phyloP scores from a whole-genome alignment of 306 rosid genomes.

The Gillenia trifoliata region DNA sequence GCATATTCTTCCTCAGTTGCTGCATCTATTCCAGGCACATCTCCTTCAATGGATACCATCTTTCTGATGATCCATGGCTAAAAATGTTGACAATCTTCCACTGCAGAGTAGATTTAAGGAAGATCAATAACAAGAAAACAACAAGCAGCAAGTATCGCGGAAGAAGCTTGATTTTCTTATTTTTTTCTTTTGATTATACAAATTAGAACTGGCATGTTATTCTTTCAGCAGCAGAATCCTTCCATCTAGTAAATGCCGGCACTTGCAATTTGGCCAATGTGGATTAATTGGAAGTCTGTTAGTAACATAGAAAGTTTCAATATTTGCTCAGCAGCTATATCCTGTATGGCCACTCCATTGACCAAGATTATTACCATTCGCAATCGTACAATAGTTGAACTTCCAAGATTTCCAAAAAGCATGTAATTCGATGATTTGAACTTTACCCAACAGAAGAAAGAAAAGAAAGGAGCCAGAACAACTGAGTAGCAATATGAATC shows the following conservation, averaged over 20 bases:
- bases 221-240: too few species aligned
- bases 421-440: too few species aligned
- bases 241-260: background rate
- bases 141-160: background rate
- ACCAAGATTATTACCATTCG: too few species aligned
- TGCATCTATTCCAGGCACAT: conserved; percentile 51
- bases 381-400: background rate
- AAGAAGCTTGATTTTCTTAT: background rate
- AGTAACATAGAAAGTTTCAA: background rate
- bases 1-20: conserved; percentile 58
- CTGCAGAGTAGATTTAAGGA: conserved; percentile 14
- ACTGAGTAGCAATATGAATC: too few species aligned
- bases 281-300: background rate
- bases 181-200: too few species aligned
- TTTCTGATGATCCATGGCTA: conserved; percentile 53
- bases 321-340: background rate
- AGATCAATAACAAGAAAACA: background rate
- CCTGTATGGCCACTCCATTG: background rate
- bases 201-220: too few species aligned
- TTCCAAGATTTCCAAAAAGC: background rate
- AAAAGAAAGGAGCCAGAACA: too few species aligned
- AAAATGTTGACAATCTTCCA: conserved; percentile 21
- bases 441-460: background rate
- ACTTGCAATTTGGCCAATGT: background rate
- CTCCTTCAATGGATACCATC: conserved; percentile 20